Conservation (phyloP, 2,329 filamentous ascomycete species). For the Alternaria triticina region DNA sequence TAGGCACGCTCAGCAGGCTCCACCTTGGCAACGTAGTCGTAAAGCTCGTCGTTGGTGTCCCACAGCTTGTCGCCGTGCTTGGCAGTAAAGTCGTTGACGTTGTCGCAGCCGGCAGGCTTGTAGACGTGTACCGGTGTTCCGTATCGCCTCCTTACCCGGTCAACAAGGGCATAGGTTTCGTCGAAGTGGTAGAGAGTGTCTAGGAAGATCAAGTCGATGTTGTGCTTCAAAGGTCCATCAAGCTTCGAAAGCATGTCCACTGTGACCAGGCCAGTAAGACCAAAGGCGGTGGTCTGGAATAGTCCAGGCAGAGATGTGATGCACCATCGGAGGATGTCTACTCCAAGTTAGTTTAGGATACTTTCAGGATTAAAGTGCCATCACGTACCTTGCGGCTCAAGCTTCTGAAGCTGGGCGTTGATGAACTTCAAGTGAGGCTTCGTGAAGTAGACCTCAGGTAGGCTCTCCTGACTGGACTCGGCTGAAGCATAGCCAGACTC, state of each 20-base stretch:
- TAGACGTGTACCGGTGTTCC: slow-evolving; percentile 84
- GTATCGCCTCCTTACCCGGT: slow-evolving; percentile 77
- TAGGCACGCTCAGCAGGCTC: slow-evolving; percentile 95
- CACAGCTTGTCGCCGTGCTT: slow-evolving; percentile 84
- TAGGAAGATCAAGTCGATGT: slow-evolving; percentile 60
- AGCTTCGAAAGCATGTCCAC: slow-evolving; percentile 77
- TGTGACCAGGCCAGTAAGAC: slow-evolving; percentile 59
- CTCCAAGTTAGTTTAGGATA: slow-evolving; percentile 30
- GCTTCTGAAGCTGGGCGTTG: slow-evolving; percentile 85
- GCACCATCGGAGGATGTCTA: slow-evolving; percentile 89
- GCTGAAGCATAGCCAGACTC: slow-evolving; percentile 88
- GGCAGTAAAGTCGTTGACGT: slow-evolving; percentile 76
- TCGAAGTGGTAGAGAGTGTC: slow-evolving; percentile 62
- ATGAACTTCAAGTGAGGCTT: slow-evolving; percentile 87
- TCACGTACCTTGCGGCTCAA: slow-evolving; percentile 74
- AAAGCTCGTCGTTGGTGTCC: slow-evolving; percentile 84
- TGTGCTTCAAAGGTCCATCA: slow-evolving; percentile 62
- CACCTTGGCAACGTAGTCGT: slow-evolving; percentile 97
- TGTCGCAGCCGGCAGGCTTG: slow-evolving; percentile 80
- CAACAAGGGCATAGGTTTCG: slow-evolving; percentile 59
- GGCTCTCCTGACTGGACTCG: slow-evolving; percentile 64
- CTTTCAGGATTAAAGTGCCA: neutral
- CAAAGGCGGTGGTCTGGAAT: slow-evolving; percentile 63
- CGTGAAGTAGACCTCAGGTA: slow-evolving; percentile 84
- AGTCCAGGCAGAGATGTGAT: slow-evolving; percentile 88